A percentile compares a stretch with the other conserved stretches of the same genome.
Conservation (phyloP, 2,329 filamentous ascomycete genomes). For the Penicillium fuscoglaucum region DNA sequence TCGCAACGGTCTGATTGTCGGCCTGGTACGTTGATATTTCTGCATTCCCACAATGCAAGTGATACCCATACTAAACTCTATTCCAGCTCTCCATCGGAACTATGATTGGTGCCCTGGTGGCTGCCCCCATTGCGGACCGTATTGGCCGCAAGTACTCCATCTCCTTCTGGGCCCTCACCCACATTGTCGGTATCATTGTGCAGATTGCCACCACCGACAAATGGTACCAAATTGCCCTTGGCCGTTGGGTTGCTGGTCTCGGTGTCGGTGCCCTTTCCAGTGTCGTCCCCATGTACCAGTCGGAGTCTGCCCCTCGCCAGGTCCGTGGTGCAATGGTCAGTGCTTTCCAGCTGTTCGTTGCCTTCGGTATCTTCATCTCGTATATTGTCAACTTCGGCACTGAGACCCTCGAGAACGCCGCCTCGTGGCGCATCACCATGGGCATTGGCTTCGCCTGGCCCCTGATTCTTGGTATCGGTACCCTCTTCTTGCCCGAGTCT, state of each 20-base stretch:
- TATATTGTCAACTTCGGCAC: constrained; percentile 53
- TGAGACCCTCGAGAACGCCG: constrained; percentile 44
- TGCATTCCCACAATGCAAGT: not conserved
- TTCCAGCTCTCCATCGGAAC: constrained; percentile 47
- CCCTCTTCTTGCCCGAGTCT: constrained; percentile 58
- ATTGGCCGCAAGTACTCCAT: constrained; percentile 50
- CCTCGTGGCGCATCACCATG: constrained; percentile 53
- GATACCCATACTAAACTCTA: constrained; percentile 11
- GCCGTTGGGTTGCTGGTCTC: constrained; percentile 49
- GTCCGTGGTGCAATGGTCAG: constrained; percentile 52
- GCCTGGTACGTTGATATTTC: constrained; percentile 37
- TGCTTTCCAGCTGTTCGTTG: constrained; percentile 52
- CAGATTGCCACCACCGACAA: constrained; percentile 46
- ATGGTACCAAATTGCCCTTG: constrained; percentile 49
- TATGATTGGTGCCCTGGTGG: constrained; percentile 44
- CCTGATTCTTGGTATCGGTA: constrained; percentile 55
- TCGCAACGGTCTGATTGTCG: constrained; percentile 48
- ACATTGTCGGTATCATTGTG: constrained; percentile 49
- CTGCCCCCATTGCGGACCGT: constrained; percentile 48
- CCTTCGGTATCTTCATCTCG: constrained; percentile 52
- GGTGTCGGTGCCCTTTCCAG: constrained; percentile 51
- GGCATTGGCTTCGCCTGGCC: constrained; percentile 61
- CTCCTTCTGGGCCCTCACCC: constrained; percentile 46
- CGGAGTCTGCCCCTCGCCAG: constrained; percentile 49
- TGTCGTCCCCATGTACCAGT: constrained; percentile 51